phyloP scores from a whole-genome alignment of 139 green algal species.

The Chlorella vulgaris region DNA sequence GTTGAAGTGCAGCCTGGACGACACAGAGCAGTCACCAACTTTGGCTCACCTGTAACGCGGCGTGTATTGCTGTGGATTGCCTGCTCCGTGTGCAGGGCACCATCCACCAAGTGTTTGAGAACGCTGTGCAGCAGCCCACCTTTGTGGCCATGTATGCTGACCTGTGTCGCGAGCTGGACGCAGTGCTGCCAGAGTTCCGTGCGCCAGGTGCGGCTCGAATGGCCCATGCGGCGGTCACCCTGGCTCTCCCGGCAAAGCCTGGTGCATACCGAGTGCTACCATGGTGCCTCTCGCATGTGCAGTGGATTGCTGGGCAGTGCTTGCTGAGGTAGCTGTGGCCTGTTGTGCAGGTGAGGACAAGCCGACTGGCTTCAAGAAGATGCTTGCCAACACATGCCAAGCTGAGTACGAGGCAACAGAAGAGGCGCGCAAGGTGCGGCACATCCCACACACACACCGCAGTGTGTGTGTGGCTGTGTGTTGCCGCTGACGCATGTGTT shows the following conservation, averaged over 20 bases:
- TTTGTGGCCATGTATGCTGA: conserved; percentile 90
- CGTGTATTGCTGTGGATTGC: too few species aligned
- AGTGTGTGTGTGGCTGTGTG: too few species aligned
- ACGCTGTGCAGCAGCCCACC: conserved; percentile 95
- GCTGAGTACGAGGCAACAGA: conserved; percentile 94
- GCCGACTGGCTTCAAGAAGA: conserved; percentile 85
- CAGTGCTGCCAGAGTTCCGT: conserved; percentile 27
- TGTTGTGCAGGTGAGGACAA: conserved; percentile 64
- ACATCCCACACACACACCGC: background rate
- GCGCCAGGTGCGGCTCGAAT: background rate
- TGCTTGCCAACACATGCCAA: conserved; percentile 99
- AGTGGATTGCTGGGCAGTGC: too few species aligned
- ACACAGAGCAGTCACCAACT: too few species aligned
- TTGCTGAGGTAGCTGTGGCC: too few species aligned
- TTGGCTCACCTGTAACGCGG: too few species aligned
- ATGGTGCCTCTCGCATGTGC: too few species aligned
- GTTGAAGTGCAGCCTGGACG: too few species aligned
- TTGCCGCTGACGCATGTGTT: too few species aligned
- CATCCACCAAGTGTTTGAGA: conserved; percentile 97
- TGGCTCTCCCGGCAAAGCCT: background rate
- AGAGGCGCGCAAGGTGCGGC: conserved; percentile 60
- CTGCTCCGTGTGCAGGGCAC: conserved; percentile 55
- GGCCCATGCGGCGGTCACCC: background rate
- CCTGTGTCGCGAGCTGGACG: conserved; percentile 56
- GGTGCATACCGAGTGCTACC: background rate